A percentile compares a stretch with the other conserved stretches of the same genome.
These are phyloP conservation scores for Aurantiochytrium sp. DNA, from an alignment of 108 stramenopile species.

Conservation along the genomic window DNA sequence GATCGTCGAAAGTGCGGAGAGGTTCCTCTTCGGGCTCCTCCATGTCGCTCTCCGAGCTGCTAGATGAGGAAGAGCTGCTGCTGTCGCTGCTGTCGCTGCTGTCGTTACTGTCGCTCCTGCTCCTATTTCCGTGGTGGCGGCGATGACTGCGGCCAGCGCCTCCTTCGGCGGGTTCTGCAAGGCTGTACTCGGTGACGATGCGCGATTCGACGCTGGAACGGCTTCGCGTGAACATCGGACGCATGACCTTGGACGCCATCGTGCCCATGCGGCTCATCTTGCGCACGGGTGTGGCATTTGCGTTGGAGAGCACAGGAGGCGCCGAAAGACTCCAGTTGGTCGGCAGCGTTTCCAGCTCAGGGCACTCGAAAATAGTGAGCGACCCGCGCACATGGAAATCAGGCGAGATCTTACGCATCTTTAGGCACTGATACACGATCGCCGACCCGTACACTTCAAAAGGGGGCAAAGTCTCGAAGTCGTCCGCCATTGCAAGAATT, in stretches of 20 bases:
- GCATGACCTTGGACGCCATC: background rate
- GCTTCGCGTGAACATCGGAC: background rate
- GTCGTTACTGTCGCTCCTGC: background rate
- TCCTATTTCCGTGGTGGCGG: too few relatives aligned
- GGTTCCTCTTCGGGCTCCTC: too few relatives aligned
- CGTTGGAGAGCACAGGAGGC: background rate
- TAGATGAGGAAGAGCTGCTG: background rate
- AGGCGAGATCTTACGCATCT: background rate
- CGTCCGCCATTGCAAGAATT: background rate
- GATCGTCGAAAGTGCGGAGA: too few relatives aligned
- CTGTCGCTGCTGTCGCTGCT: background rate
- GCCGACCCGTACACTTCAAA: background rate
- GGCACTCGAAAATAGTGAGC: background rate
- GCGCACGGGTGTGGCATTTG: background rate
- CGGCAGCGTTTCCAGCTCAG: background rate
- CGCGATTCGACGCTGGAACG: background rate
- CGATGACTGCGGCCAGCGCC: too few relatives aligned
- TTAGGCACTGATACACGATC: background rate
- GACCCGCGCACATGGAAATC: background rate
- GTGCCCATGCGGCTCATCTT: background rate
- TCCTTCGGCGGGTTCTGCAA: background rate
- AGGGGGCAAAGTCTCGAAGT: background rate
- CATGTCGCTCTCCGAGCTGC: background rate
- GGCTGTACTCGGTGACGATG: background rate
- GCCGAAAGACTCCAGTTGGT: background rate